These are phyloP conservation scores for Yamadazyma conglobata DNA, from an alignment of 1,139 yeast genomes.

Conservation along the genomic window DNA sequence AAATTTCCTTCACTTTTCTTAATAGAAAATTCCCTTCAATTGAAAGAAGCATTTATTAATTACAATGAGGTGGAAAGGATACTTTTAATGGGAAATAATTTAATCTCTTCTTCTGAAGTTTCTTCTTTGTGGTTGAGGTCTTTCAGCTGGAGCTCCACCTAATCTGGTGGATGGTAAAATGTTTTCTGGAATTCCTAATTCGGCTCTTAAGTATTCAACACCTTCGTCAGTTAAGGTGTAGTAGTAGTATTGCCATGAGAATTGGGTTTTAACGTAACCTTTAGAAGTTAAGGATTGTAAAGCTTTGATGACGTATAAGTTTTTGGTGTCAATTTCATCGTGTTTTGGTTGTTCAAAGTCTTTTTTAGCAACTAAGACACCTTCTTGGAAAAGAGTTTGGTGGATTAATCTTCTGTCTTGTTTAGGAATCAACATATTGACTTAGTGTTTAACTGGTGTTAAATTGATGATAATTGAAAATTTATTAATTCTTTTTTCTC, in stretches of 20 bases:
- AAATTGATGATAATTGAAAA: constrained; percentile 11
- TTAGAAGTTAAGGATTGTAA: constrained; percentile 98
- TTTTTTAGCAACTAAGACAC: constrained; percentile 99
- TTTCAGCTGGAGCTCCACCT: constrained; percentile 89
- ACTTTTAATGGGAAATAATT: constrained; percentile 13
- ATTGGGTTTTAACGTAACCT: constrained; percentile 99
- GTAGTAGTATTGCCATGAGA: constrained; percentile 99
- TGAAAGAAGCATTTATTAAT: background rate
- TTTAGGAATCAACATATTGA: constrained; percentile 96
- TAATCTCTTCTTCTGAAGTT: constrained; percentile 49
- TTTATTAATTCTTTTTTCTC: constrained; percentile 12
- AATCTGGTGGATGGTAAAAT: constrained; percentile 98
- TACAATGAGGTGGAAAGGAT: constrained; percentile 1
- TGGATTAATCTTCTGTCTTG: constrained; percentile 99
- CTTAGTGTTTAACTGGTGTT: constrained; percentile 11
- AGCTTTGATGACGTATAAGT: constrained; percentile 98
- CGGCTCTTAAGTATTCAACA: constrained; percentile 96
- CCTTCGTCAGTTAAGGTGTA: constrained; percentile 99
- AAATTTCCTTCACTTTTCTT: constrained; percentile 6
- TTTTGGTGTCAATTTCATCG: constrained; percentile 96
- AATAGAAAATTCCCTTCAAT: background rate
- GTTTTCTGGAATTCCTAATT: constrained; percentile 98
- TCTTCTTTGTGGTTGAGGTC: constrained; percentile 52
- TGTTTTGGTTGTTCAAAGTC: constrained; percentile 97
- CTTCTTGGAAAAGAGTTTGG: constrained; percentile 99